Evolutionary conservation across 73 alveolate species (phyloP).

Genomic region (Tetrahymena malaccensis): DNA sequence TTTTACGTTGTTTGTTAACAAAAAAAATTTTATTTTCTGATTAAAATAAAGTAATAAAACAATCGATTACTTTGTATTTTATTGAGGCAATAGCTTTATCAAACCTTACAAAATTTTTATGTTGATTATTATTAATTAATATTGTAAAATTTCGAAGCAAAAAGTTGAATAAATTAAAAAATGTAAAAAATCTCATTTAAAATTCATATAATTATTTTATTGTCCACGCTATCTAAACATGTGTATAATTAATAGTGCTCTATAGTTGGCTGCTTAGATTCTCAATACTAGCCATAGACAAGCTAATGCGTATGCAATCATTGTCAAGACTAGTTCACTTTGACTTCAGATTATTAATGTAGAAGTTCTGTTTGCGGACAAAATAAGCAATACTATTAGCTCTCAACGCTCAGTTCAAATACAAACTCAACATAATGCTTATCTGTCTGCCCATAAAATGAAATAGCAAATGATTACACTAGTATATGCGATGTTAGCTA

Average conservation of each 20-base stretch:
- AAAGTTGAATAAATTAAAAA: neutral
- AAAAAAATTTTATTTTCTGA: too few relatives aligned
- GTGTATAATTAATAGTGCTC: neutral
- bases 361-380: neutral
- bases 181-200: neutral
- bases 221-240: neutral
- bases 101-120: too few relatives aligned
- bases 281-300: neutral
- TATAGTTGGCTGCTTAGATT: neutral
- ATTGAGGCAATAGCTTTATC: too few relatives aligned
- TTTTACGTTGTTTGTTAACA: too few relatives aligned
- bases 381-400: too few relatives aligned
- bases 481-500: neutral
- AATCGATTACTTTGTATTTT: too few relatives aligned
- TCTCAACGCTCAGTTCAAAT: neutral
- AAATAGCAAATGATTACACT: neutral
- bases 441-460: neutral
- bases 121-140: too few relatives aligned
- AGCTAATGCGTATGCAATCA: neutral
- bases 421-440: neutral
- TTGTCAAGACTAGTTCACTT: neutral
- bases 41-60: too few relatives aligned
- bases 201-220: too few relatives aligned
- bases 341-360: neutral
- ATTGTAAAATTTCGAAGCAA: neutral